Evolutionary conservation across 148 eudicot species (phyloP).

Genomic region (Fagopyrum tataricum): DNA sequence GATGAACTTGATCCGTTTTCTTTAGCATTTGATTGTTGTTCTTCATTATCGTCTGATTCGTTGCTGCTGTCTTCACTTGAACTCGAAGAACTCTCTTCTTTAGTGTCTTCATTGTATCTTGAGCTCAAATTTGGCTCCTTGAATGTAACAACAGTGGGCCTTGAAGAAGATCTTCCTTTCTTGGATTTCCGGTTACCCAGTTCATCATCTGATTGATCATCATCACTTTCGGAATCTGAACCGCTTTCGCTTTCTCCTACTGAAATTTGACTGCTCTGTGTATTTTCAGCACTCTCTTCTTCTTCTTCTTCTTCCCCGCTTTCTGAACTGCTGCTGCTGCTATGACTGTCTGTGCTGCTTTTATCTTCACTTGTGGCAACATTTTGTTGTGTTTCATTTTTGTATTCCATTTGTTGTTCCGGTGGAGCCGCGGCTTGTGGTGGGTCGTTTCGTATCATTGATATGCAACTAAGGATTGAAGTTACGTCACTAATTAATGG

Average conservation of each 20-base stretch:
- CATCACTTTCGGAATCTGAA: constrained; percentile 18
- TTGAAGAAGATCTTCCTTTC: constrained; percentile 13
- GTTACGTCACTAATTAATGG: constrained; percentile 66
- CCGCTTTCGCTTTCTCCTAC: constrained; percentile 17
- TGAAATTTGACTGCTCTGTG: constrained; percentile 13
- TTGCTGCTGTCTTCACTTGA: background rate
- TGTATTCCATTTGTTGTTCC: constrained; percentile 32
- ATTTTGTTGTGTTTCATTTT: constrained; percentile 14
- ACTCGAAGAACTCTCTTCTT: constrained; percentile 3
- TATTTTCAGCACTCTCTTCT: constrained; percentile 11
- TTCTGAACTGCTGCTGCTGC: constrained; percentile 20
- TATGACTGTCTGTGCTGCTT: constrained; percentile 14
- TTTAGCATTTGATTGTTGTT: background rate
- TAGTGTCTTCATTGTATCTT: background rate
- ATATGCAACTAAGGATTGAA: constrained; percentile 55
- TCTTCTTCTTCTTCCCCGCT: constrained; percentile 15
- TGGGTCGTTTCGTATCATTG: constrained; percentile 14
- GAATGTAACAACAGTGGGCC: constrained; percentile 32
- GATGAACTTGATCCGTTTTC: background rate
- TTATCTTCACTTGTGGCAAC: constrained; percentile 15
- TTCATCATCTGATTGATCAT: constrained; percentile 22
- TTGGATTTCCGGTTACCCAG: background rate
- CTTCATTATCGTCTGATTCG: background rate
- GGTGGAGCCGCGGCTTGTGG: constrained; percentile 23
- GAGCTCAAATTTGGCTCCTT: constrained; percentile 28